Conservation (phyloP, 139 green algal species). For the Picochlorum costavermella region DNA sequence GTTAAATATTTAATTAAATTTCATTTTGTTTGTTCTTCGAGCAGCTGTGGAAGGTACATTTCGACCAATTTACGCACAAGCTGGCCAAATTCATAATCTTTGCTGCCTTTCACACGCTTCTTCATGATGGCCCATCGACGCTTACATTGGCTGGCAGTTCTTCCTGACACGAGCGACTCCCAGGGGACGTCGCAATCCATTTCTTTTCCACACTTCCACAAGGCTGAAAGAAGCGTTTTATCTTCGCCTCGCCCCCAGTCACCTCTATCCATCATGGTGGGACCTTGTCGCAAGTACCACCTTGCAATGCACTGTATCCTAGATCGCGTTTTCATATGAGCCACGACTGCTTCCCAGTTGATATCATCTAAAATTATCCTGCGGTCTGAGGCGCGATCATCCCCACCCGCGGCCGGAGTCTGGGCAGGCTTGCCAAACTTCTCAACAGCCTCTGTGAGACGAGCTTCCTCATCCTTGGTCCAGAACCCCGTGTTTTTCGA, state of each 20-base stretch:
- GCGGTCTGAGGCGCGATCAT: slow-evolving; percentile 4
- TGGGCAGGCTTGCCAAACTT: neutral
- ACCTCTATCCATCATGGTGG: slow-evolving; percentile 49
- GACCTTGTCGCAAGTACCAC: slow-evolving; percentile 44
- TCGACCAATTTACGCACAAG: slow-evolving; percentile 22
- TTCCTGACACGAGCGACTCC: slow-evolving; percentile 36
- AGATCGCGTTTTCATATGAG: slow-evolving; percentile 29
- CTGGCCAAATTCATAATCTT: slow-evolving; percentile 23
- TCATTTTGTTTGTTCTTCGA: neutral
- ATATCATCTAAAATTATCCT: slow-evolving; percentile 53
- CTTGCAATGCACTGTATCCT: slow-evolving; percentile 40
- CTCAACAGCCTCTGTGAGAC: slow-evolving; percentile 31
- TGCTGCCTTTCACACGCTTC: slow-evolving; percentile 14
- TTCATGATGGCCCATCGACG: slow-evolving; percentile 58
- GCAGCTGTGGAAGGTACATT: slow-evolving; percentile 17
- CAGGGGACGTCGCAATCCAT: slow-evolving; percentile 51
- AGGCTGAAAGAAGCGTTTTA: slow-evolving; percentile 37
- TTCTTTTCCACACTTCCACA: slow-evolving; percentile 16
- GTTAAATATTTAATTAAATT: too few species aligned
- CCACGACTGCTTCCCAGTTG: slow-evolving; percentile 44
- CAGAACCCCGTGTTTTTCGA: slow-evolving; percentile 18
- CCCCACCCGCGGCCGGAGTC: neutral
- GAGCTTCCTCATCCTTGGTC: slow-evolving; percentile 29
- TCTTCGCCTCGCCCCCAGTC: slow-evolving; percentile 64
- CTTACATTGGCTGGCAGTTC: slow-evolving; percentile 35